phyloP scores from a whole-genome alignment of 2,329 filamentous ascomycete species.

The Fusarium oxysporum region DNA sequence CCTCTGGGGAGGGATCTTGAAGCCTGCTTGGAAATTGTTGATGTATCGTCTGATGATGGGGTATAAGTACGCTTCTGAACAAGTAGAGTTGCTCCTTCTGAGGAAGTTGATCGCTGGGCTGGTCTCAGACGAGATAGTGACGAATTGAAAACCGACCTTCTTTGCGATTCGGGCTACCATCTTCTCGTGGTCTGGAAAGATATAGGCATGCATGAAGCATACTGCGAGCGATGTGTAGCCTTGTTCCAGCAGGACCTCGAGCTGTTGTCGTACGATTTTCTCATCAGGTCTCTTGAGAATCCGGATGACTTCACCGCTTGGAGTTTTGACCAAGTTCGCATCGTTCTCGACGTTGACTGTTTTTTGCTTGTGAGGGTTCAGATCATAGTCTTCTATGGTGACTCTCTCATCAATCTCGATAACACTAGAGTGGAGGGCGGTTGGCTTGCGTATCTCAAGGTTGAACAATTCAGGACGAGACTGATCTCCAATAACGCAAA shows the following conservation, averaged over 20 bases:
- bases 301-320: slow-evolving; percentile 74
- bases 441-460: slow-evolving; percentile 73
- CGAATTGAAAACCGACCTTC: slow-evolving; percentile 79
- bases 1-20: slow-evolving; percentile 68
- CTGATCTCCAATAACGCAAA: slow-evolving; percentile 79
- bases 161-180: slow-evolving; percentile 77
- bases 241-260: slow-evolving; percentile 71
- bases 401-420: slow-evolving; percentile 79
- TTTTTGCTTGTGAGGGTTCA: slow-evolving; percentile 62
- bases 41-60: slow-evolving; percentile 78
- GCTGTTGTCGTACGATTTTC: slow-evolving; percentile 61
- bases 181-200: slow-evolving; percentile 84
- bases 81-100: slow-evolving; percentile 73
- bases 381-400: slow-evolving; percentile 78
- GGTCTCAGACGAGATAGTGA: slow-evolving; percentile 73
- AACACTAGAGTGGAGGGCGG: slow-evolving; percentile 74
- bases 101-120: slow-evolving; percentile 80
- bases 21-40: slow-evolving; percentile 72
- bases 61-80: slow-evolving; percentile 78
- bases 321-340: slow-evolving; percentile 54
- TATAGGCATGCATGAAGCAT: slow-evolving; percentile 89
- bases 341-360: slow-evolving; percentile 57
- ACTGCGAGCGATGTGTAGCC: slow-evolving; percentile 83
- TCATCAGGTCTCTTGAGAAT: slow-evolving; percentile 67
- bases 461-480: slow-evolving; percentile 79